Percentiles rank a stretch among this genome's conserved stretches.
These are phyloP conservation scores for Royoungia palumana DNA, from an alignment of 768 basidiomycete genomes.

Conservation along the genomic window DNA sequence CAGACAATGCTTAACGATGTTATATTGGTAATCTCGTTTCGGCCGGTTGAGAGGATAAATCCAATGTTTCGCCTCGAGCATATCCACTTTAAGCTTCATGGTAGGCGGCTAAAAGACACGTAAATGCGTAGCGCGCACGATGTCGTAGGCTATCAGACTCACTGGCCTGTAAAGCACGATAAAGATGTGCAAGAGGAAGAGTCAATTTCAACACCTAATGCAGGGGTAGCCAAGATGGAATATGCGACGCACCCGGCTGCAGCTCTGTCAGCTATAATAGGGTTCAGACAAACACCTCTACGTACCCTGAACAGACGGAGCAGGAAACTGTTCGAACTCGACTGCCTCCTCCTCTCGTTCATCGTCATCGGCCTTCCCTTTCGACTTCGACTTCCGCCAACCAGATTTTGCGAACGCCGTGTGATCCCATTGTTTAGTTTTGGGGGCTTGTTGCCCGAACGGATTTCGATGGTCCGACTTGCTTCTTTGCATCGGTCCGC, in stretches of 20 bases:
- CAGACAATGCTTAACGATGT: constrained; percentile 81
- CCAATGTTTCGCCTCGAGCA: constrained; percentile 81
- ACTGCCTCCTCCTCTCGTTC: constrained; percentile 57
- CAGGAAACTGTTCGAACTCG: constrained; percentile 83
- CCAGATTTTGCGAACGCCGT: constrained; percentile 85
- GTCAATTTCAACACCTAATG: constrained; percentile 4
- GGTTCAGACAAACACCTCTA: constrained; percentile 10
- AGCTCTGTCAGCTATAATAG: constrained; percentile 11
- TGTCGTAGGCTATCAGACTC: not conserved
- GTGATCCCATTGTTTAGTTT: constrained; percentile 89
- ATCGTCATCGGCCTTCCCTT: constrained; percentile 50
- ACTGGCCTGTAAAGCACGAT: constrained; percentile 30
- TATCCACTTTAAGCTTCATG: constrained; percentile 77
- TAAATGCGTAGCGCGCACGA: not conserved
- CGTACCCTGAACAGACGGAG: constrained; percentile 69
- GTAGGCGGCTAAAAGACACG: constrained; percentile 49
- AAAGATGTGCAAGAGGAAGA: not conserved
- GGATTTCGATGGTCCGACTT: constrained; percentile 40
- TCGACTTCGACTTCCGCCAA: constrained; percentile 52
- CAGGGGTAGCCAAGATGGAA: not conserved
- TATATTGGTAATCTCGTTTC: constrained; percentile 91
- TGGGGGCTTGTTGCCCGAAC: constrained; percentile 55
- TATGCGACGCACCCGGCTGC: constrained; percentile 50
- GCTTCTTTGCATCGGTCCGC: constrained; percentile 37
- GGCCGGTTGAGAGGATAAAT: constrained; percentile 87